Percentiles rank a stretch among this genome's conserved stretches.
Evolutionary conservation across 176 grass and related monocot species (phyloP).

Genomic region (Thinopyrum elongatum): DNA sequence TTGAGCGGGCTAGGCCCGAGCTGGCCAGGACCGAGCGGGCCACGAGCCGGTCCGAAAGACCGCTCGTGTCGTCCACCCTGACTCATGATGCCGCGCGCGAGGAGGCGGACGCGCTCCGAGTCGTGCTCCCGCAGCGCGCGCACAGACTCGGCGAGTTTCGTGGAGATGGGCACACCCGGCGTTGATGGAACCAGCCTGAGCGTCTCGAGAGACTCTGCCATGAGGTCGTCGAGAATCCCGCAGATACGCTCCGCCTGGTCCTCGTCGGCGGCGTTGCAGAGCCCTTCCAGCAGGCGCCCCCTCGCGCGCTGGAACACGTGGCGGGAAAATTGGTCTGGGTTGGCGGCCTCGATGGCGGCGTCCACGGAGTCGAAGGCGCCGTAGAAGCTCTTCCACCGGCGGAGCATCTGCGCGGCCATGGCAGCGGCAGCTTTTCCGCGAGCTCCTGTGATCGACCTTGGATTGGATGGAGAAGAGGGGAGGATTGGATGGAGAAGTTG

Average conservation of each 20-base stretch:
- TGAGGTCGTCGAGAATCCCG: background rate
- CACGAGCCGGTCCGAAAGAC: no score
- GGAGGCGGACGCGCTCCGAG: background rate
- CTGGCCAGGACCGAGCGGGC: no score
- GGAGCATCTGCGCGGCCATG: background rate
- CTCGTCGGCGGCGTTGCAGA: background rate
- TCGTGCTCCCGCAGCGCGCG: conserved; percentile 2
- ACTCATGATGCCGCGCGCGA: conserved; percentile 14
- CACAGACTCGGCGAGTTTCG: background rate
- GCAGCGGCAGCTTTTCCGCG: background rate
- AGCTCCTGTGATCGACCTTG: no score
- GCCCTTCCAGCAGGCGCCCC: background rate
- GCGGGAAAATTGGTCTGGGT: background rate
- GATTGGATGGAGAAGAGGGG: no score
- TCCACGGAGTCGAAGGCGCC: background rate
- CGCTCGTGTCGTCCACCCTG: no score
- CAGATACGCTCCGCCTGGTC: background rate
- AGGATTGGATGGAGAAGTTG: no score
- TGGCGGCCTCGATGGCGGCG: background rate
- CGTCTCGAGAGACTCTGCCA: conserved; percentile 20
- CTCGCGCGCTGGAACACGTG: background rate
- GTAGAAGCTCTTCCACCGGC: conserved; percentile 17
- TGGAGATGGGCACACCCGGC: background rate
- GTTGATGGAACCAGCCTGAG: background rate
- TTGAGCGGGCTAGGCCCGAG: no score